Conservation (phyloP, 1,284 basidiomycete genomes). For the Leccinum angustisporum region DNA sequence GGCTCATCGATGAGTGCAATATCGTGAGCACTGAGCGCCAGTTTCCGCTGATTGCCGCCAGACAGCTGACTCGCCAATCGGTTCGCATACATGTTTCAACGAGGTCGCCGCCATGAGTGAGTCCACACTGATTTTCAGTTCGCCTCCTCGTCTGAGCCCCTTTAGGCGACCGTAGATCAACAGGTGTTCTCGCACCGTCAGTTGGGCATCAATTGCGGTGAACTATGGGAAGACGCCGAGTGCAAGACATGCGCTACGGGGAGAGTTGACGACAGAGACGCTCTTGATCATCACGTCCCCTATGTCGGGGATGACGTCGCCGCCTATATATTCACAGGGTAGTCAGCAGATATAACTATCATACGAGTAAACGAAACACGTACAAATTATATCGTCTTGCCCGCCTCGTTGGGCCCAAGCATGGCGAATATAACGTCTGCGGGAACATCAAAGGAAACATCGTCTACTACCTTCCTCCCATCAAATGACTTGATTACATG, state of each 20-base stretch:
- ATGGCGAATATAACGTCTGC: slow-evolving; percentile 68
- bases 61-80: slow-evolving; percentile 71
- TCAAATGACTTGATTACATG: slow-evolving; percentile 66
- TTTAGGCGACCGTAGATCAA: slow-evolving; percentile 66
- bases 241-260: slow-evolving; percentile 59
- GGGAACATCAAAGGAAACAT: slow-evolving; percentile 70
- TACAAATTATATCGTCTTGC: slow-evolving; percentile 83
- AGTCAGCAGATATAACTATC: background rate
- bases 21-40: slow-evolving; percentile 76
- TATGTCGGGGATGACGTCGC: slow-evolving; percentile 57
- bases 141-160: slow-evolving; percentile 53
- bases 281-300: slow-evolving; percentile 70
- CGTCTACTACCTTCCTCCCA: slow-evolving; percentile 62
- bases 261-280: slow-evolving; percentile 59
- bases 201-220: slow-evolving; percentile 75
- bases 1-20: slow-evolving; percentile 72
- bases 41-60: slow-evolving; percentile 80
- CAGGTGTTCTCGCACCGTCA: slow-evolving; percentile 78
- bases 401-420: slow-evolving; percentile 80
- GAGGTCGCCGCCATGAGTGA: slow-evolving; percentile 61
- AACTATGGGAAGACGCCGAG: slow-evolving; percentile 83
- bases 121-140: slow-evolving; percentile 56
- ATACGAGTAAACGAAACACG: slow-evolving; percentile 27
- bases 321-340: slow-evolving; percentile 39
- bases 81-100: slow-evolving; percentile 60